These are phyloP conservation scores for Phyllosticta paracitricarpa DNA, from an alignment of 2,329 filamentous ascomycete genomes.

Conservation along the genomic window DNA sequence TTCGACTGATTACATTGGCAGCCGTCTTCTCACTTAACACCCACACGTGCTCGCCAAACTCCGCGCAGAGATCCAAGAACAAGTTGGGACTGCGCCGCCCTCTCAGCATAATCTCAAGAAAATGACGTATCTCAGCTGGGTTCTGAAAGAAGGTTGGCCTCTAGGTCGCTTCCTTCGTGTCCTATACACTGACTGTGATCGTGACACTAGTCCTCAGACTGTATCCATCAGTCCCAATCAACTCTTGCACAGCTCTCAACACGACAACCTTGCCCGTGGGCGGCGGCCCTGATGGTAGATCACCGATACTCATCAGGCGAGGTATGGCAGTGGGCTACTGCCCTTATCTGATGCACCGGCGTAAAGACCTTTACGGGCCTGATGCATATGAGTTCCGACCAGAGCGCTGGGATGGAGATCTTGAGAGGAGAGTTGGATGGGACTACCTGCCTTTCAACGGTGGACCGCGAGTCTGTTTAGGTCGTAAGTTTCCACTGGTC, in stretches of 20 bases:
- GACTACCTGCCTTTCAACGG: constrained; percentile 31
- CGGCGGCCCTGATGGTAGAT: constrained; percentile 38
- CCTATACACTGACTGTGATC: too few relatives aligned
- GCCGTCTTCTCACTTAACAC: not conserved
- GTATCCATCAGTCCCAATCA: constrained; percentile 44
- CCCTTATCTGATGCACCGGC: constrained; percentile 41
- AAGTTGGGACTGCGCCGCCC: constrained; percentile 23
- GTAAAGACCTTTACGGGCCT: constrained; percentile 38
- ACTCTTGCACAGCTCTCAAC: constrained; percentile 38
- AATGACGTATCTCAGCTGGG: constrained; percentile 50
- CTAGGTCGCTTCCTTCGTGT: not conserved
- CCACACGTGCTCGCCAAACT: not conserved
- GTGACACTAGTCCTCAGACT: constrained; percentile 35
- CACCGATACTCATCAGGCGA: constrained; percentile 41
- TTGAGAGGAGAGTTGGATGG: constrained; percentile 21
- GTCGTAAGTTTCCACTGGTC: constrained; percentile 11
- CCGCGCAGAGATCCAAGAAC: not conserved
- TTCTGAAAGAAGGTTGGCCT: constrained; percentile 46
- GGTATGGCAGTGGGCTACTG: constrained; percentile 36
- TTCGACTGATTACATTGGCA: not conserved
- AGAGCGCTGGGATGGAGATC: constrained; percentile 34
- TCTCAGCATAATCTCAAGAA: constrained; percentile 48
- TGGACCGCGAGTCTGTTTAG: constrained; percentile 27
- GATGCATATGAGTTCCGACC: constrained; percentile 41
- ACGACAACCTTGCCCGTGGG: constrained; percentile 43